phyloP scores from a whole-genome alignment of 257 asterid genomes.

The Linaria vulgaris region DNA sequence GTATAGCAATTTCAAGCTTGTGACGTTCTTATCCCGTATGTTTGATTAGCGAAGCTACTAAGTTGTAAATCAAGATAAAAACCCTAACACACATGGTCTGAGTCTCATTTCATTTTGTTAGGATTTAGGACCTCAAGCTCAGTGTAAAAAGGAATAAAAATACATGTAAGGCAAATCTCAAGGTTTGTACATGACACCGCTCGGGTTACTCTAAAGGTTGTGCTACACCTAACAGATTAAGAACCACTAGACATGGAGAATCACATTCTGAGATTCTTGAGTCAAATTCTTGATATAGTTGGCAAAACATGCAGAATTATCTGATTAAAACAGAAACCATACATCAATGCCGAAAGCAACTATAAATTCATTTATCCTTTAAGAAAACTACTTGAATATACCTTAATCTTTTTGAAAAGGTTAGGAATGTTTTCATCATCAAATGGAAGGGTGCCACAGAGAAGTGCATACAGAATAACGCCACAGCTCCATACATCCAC shows the following conservation, averaged over 20 bases:
- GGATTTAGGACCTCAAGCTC: not conserved
- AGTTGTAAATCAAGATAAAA: not conserved
- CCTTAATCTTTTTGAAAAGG: constrained; percentile 97
- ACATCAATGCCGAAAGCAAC: not conserved
- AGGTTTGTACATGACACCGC: constrained; percentile 1
- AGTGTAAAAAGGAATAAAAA: not conserved
- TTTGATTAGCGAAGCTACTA: constrained; percentile 7
- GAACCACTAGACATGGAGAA: not conserved
- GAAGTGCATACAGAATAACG: constrained; percentile 95
- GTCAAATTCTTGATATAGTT: constrained; percentile 8
- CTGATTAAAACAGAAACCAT: not conserved
- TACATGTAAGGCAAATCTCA: constrained; percentile 1
- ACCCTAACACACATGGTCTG: not conserved
- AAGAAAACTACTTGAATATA: constrained; percentile 20
- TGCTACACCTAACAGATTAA: not conserved
- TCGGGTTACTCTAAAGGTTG: not conserved
- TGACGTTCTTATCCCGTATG: not conserved
- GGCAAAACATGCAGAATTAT: constrained; percentile 11
- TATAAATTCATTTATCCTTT: not conserved
- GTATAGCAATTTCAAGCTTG: not conserved
- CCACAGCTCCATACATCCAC: constrained; percentile 99
- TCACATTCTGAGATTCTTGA: not conserved
- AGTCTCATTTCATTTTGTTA: not conserved
- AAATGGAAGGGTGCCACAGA: constrained; percentile 97
- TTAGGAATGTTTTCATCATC: constrained; percentile 97